Base-by-base conservation (phyloP, 345 rosid species). In the Gynandropsis gynandra region DNA sequence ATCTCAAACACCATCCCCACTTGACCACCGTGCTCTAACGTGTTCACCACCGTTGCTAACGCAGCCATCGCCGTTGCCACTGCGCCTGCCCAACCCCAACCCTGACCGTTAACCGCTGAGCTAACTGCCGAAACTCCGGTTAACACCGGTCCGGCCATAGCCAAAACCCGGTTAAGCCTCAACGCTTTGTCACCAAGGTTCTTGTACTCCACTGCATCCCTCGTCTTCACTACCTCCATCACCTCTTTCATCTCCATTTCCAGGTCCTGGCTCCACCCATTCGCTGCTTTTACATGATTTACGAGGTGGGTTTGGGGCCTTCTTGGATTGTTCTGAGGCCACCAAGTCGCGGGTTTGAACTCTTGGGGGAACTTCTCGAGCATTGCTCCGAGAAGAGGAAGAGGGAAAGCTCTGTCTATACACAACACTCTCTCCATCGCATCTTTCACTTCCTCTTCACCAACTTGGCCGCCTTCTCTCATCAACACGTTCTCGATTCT, bases 321-420 rank as follows among this genome's bases (percentile, higher is more conserved):
- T 47, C 18, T 46, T 1, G 0, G 17, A 15, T 65, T 46, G n/a
- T 38, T 58, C 46, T 65, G 54, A 17, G 79, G 75, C 79, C 79
- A 66, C 77, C 75, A 64, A 8, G 34, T 52, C 0, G 75, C 73
- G 1, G 75, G 70, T 53, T 60, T 54, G 39, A 70, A 54, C 31
- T 47, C 47, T 29, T 54, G 7, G 0, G 73, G 76, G 40, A 52
- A 60, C 29, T 67, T 74, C 40, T 67, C 70, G 1, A 70, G 70
- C 75, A 74, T 67, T 34, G 53, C 16, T 35, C 66, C 76, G 15
- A 67, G 31, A 4, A 71, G 45, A 49, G 76, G 79, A 53, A 74
- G 76, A 7, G 80, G 77, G 20, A 66, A 74, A 31, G 77, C 80
- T 59, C 69, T 64, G 29, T 74, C 83, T 34, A 74, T 34, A 15